Base-by-base conservation (phyloP, 2,329 filamentous ascomycete genomes). In the Ophiocordyceps australis region DNA sequence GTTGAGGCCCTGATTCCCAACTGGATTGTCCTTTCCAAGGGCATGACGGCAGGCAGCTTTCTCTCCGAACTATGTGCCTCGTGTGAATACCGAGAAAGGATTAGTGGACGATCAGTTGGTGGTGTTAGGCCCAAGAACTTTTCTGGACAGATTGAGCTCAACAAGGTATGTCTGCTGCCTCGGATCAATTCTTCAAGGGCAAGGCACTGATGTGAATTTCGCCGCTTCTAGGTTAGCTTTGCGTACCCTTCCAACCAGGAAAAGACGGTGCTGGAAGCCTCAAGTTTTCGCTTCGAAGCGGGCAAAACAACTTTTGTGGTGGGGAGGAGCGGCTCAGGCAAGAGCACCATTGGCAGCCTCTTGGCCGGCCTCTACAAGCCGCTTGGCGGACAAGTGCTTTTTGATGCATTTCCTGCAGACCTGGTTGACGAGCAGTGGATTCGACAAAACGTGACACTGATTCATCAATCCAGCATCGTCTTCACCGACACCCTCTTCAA, bases 301-400 rank as follows among this genome's bases (percentile, higher is more conserved):
- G 74, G 78, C 0, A 59, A 78, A 32, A 70, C 75, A 4, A 81
- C 73, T 0, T 94, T 89, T 40, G 59, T 95, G 3, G 68, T 94
- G 25, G 89, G 86, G 0, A 66, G 64, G 38, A 93, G 82, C 40
- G 89, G 89, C 1, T 93, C 81, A 3, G 86, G 86, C 0, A 95
- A 95, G 47, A 93, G 82, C 37, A 95, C 86, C 0, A 42, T 95
- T 2, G 74, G 76, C 2, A 82, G 81, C 41, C 59, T 95, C 1
- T 58, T 95, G 1, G 59, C 83, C 26, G 68, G 74, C 9, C 78
- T 91, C 37, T 93, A 94, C 41, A 55, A 66, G 6, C 68, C 79
- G 1, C 47, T 52, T 0, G 52, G 52, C 0, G 86, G 85, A 0
- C 47, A 64, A 0, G 72, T 94, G 11, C 43, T 62, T 0, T 53